Evolutionary conservation across 164 flowering plant genomes (phyloP), one percentile per base, ranked within the genome.

Genomic region (Kalanchoe fedtschenkoi): DNA sequence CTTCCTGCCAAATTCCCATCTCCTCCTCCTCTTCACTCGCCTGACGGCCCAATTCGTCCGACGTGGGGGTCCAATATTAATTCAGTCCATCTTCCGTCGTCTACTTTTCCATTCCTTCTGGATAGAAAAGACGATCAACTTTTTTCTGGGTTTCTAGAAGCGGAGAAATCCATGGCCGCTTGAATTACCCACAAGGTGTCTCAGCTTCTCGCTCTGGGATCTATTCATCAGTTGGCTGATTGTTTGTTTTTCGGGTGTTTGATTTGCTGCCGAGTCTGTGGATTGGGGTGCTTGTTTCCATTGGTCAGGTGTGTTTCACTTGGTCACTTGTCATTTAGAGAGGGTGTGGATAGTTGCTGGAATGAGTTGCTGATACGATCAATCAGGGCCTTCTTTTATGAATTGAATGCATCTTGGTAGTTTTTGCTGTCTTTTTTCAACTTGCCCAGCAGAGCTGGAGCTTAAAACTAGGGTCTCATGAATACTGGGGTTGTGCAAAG

Each of bases 91-190:
- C 35, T 11, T 58, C 22, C 46, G 9, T 1, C 17, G 38, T 38
- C 42, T 32, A 35, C 39, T 56, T 5, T 66, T 30, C 38, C 17
- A 21, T 51, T 38, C 21, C 33, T 44, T 38, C 41, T 11, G 17
- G 0, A 2, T 17, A 16, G 2, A 59, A 55, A 21, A 37, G 39
- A n/a, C n/a, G n/a, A 37, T 17, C 32, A 57, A 26, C 5, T 15
- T 16, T 3, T 38, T 38, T 43, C 21, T n/a, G 28, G 26, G 54
- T 28, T 43, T 37, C 30, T 42, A 46, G 58, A 34, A 46, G 44
- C 34, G 19, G 55, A 26, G 10, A 44, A 46, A 32, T 43, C 67
- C 30, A 22, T 65, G 65, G 68, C 71, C 71, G 71, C 42, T 68
- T 60, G 66, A 71, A 34, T 55, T 47, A 60, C 30, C 26, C 15